Base-by-base conservation (phyloP, 1,284 basidiomycete species). In the Marasmius sp. region DNA sequence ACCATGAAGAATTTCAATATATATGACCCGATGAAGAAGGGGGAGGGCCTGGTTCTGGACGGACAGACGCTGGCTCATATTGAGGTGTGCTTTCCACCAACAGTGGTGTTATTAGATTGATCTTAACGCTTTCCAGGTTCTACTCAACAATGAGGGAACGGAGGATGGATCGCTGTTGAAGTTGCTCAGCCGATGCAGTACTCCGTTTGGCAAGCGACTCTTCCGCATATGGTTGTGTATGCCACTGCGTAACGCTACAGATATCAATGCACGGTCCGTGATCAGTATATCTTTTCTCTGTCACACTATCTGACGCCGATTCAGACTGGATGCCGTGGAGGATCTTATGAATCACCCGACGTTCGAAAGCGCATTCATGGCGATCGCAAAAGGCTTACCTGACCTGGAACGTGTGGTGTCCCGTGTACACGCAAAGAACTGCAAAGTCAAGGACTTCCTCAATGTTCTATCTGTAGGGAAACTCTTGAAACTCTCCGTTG, bases 1-100 rank as follows among this genome's bases (percentile, higher is more conserved):
- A 93, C 87, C 61, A 95, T 96, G 87, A 91, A 88, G 76, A 97
- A 97, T 72, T 98, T 98, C 82, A 96, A 97, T 70, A 82, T 97
- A 49, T 97, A 97, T 71, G 95, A 98, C 74, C 95, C 96, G 0
- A 93, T 97, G 85, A 90, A 90, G 70, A 83, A 85, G 64, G 94
- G 94, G 20, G 83, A 90, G 70, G 92, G 89, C 22, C 77, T 98
- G 51, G 83, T 93, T 0, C 81, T 98, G 34, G 95, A 98, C 73
- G 96, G 96, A 2, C 94, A 97, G 72, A 96, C 94, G 0, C 79
- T 98, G 53, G 92, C 93, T 14, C 96, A 98, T 74, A 83, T 98
- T 67, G 96, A 98, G 80, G 93, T 92, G 61, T 52, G 71, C 64
- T 48, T 20, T 6, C 33, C 16, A 18, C 45, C 59, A n/a, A 2